A percentile compares a stretch with the other conserved stretches of the same genome.
These are phyloP conservation scores for Tardiomyces blankii DNA, from an alignment of 1,139 yeast genomes.

Conservation along the genomic window DNA sequence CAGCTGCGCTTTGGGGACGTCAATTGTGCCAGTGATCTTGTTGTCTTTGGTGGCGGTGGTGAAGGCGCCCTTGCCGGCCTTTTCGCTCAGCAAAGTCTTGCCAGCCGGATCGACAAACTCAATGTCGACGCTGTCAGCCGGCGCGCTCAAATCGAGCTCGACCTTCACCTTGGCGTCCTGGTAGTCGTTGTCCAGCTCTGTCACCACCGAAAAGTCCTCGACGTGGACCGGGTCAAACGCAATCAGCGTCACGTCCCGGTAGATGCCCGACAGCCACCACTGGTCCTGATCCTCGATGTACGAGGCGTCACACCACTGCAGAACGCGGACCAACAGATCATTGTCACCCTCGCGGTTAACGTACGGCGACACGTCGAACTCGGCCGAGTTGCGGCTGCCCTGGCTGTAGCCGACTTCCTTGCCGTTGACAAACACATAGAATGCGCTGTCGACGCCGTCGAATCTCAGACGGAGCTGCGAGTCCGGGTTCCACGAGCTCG, in stretches of 20 bases:
- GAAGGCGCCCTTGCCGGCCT: background rate
- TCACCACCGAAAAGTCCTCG: constrained; percentile 10
- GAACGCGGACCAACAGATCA: constrained; percentile 21
- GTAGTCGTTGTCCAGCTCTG: constrained; percentile 4
- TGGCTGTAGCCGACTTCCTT: constrained; percentile 23
- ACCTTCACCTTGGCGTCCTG: constrained; percentile 5
- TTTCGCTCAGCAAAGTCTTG: background rate
- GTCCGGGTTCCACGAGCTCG: constrained; percentile 2
- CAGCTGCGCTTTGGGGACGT: constrained; percentile 12
- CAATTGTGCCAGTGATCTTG: background rate
- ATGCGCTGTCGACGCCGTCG: constrained; percentile 29
- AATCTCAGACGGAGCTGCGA: constrained; percentile 19
- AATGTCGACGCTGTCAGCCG: background rate
- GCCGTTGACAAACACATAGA: constrained; percentile 24
- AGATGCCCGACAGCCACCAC: constrained; percentile 29
- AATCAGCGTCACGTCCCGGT: constrained; percentile 14
- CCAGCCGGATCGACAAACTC: background rate
- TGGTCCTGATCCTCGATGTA: constrained; percentile 31
- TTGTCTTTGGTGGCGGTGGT: background rate
- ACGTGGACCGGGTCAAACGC: constrained; percentile 9
- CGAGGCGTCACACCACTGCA: constrained; percentile 26
- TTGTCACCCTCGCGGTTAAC: constrained; percentile 7
- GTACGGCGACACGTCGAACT: constrained; percentile 20
- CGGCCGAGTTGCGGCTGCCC: constrained; percentile 27
- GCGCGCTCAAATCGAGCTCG: background rate